These are phyloP conservation scores for Cutaneotrichosporon curvatum DNA, from an alignment of 1,284 basidiomycete genomes.

Conservation along the genomic window DNA sequence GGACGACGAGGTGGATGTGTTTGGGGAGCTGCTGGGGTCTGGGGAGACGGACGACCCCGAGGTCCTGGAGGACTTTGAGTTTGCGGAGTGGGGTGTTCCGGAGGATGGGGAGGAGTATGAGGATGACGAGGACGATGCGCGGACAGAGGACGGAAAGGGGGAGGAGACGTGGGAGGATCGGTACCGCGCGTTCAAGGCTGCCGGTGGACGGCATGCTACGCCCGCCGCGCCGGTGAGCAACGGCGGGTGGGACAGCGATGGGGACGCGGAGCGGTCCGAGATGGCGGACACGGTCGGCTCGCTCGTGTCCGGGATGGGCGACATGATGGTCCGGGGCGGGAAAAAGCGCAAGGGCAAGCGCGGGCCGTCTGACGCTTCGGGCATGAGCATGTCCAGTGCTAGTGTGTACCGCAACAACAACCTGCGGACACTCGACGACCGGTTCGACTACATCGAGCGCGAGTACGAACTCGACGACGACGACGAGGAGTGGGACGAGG, in stretches of 20 bases:
- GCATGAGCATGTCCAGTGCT: slow-evolving; percentile 94
- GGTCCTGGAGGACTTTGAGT: slow-evolving; percentile 55
- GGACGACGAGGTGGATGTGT: slow-evolving; percentile 49
- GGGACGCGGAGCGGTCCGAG: slow-evolving; percentile 55
- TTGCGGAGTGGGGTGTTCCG: slow-evolving; percentile 56
- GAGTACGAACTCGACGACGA: slow-evolving; percentile 62
- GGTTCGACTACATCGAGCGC: slow-evolving; percentile 78
- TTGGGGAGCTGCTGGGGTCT: slow-evolving; percentile 36
- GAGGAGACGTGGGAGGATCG: slow-evolving; percentile 60
- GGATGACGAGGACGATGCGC: slow-evolving; percentile 34
- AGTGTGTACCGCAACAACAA: slow-evolving; percentile 91
- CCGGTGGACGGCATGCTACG: slow-evolving; percentile 36
- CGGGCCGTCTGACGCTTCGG: slow-evolving; percentile 68
- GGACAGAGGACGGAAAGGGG: slow-evolving; percentile 31
- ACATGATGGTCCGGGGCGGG: slow-evolving; percentile 59
- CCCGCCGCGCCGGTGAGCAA: slow-evolving; percentile 32
- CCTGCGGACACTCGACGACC: slow-evolving; percentile 79
- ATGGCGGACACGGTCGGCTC: slow-evolving; percentile 70
- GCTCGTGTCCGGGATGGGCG: slow-evolving; percentile 57
- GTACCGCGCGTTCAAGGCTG: slow-evolving; percentile 66
- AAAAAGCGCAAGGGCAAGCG: slow-evolving; percentile 64
- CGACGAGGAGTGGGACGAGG: slow-evolving; percentile 48
- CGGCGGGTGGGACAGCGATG: slow-evolving; percentile 15
- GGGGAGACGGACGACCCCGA: slow-evolving; percentile 55
- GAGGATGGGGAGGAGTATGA: slow-evolving; percentile 38